Conservation (phyloP, 192 early-diverging fungal species). For the Dissophora ornata region DNA sequence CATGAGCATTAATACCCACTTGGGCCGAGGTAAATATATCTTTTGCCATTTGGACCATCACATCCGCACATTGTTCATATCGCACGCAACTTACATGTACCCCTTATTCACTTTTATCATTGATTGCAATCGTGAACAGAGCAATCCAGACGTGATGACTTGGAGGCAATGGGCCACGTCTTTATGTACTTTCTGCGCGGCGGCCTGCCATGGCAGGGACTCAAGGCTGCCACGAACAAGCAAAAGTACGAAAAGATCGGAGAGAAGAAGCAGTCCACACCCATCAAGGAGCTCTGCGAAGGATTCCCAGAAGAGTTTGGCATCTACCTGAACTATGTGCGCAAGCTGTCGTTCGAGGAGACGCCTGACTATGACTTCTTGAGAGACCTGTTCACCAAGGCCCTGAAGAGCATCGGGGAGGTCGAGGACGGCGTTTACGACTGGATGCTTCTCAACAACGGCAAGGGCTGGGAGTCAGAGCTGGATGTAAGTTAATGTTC, state of each 20-base stretch:
- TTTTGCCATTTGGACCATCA: not conserved
- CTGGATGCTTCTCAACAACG: slow-evolving; percentile 81
- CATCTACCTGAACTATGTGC: slow-evolving; percentile 87
- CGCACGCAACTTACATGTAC: too few species aligned
- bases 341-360: slow-evolving; percentile 94
- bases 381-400: slow-evolving; percentile 84
- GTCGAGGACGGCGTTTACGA: slow-evolving; percentile 94
- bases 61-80: too few species aligned
- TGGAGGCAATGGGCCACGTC: slow-evolving; percentile 97
- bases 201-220: slow-evolving; percentile 95
- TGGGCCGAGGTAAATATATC: slow-evolving; percentile 79
- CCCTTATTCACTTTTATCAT: not conserved
- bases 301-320: slow-evolving; percentile 94
- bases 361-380: slow-evolving; percentile 96
- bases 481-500: slow-evolving; percentile 24
- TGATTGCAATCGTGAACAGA: not conserved
- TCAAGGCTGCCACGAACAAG: slow-evolving; percentile 97
- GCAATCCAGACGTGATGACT: slow-evolving; percentile 91
- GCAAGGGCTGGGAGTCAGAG: slow-evolving; percentile 62
- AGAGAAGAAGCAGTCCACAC: slow-evolving; percentile 94
- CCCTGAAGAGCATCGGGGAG: slow-evolving; percentile 74
- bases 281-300: slow-evolving; percentile 89
- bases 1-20: slow-evolving; percentile 98
- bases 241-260: slow-evolving; percentile 99
- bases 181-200: slow-evolving; percentile 98